Evolutionary conservation across 2,329 filamentous ascomycete genomes (phyloP).

Genomic region (Aureobasidium sp.): DNA sequence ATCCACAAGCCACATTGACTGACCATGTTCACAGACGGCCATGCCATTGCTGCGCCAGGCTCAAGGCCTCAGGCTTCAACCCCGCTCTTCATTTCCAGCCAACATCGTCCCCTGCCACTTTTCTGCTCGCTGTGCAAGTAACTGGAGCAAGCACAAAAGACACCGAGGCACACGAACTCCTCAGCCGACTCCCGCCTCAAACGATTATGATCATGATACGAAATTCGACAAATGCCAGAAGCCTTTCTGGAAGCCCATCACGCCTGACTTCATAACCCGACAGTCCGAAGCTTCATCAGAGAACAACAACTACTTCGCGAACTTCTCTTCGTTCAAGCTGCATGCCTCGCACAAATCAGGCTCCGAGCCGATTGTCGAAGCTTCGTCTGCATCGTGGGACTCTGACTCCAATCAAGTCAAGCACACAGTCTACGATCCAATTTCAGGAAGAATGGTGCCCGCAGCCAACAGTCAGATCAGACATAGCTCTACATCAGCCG

Average conservation of each 20-base stretch:
- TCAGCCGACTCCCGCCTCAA: not conserved
- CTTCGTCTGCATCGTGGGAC: conserved; percentile 27
- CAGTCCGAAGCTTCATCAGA: not conserved
- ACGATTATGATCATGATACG: conserved; percentile 38
- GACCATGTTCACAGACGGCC: not conserved
- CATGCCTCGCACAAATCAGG: conserved; percentile 15
- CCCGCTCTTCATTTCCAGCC: not conserved
- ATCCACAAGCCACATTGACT: not conserved
- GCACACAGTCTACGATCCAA: conserved; percentile 32
- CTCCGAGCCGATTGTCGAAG: conserved; percentile 11
- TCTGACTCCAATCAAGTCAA: conserved; percentile 25
- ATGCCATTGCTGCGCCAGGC: conserved; percentile 11
- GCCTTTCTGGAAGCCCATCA: conserved; percentile 27
- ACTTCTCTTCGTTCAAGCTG: conserved; percentile 15
- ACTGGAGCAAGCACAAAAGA: conserved; percentile 7
- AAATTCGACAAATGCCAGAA: conserved; percentile 37
- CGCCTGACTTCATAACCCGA: conserved; percentile 1
- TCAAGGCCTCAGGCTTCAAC: not conserved
- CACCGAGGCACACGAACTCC: not conserved
- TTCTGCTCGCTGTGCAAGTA: not conserved
- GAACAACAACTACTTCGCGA: not conserved
- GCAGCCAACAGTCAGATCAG: conserved; percentile 18
- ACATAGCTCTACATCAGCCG: not conserved
- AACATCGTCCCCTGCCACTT: not conserved
- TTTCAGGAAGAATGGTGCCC: conserved; percentile 32